A percentile compares a stretch with the other conserved stretches of the same genome.
Evolutionary conservation across 2,329 filamentous ascomycete genomes (phyloP).

Genomic region (Alternaria conjuncta): DNA sequence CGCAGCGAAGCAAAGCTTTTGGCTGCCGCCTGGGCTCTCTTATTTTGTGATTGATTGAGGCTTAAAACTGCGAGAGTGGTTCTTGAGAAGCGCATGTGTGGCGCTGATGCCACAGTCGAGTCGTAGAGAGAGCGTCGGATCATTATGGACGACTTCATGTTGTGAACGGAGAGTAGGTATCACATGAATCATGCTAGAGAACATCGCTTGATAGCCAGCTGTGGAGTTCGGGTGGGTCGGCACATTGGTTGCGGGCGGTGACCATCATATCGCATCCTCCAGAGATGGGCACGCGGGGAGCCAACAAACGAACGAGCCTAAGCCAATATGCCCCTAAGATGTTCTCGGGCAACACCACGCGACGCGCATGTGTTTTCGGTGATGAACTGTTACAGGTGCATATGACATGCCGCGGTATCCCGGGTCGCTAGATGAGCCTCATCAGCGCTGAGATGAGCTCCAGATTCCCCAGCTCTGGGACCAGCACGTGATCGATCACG

Average conservation of each 20-base stretch:
- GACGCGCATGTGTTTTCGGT: not conserved
- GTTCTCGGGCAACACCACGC: not conserved
- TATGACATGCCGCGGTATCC: not conserved
- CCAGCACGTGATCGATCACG: not conserved
- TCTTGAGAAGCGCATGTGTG: not conserved
- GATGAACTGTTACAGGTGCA: not conserved
- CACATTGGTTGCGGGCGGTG: conserved; percentile 5
- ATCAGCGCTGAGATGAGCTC: not conserved
- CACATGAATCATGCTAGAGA: conserved; percentile 9
- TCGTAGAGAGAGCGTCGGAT: not conserved
- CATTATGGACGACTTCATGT: not conserved
- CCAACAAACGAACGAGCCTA: conserved; percentile 1
- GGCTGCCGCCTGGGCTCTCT: conserved; percentile 25
- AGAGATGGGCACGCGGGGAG: not conserved
- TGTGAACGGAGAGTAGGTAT: not conserved
- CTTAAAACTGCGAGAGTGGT: conserved; percentile 1
- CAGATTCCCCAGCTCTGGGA: not conserved
- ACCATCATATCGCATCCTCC: conserved; percentile 7
- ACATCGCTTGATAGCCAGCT: conserved; percentile 3
- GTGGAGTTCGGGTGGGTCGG: conserved; percentile 17
- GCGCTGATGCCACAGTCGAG: not conserved
- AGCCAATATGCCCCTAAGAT: conserved; percentile 1
- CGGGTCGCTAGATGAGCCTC: not conserved
- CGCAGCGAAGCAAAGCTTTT: conserved; percentile 32
- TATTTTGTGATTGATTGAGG: conserved; percentile 15